Conservation (phyloP, 2,329 filamentous ascomycete genomes). For the Pseudogymnoascus sp. region DNA sequence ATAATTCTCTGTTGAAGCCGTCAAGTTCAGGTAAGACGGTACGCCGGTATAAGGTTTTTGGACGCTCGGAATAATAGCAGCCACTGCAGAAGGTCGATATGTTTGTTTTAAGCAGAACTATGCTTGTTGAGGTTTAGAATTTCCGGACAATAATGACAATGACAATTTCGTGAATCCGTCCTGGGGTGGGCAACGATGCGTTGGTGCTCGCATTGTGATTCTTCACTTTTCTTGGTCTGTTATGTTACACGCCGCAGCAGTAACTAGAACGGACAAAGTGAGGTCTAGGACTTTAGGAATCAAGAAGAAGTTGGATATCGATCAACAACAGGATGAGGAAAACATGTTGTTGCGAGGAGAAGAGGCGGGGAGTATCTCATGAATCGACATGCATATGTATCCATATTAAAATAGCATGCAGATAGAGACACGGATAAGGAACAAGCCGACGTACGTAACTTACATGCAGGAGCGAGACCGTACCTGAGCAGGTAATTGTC, state of each 20-base stretch:
- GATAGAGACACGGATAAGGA: neutral
- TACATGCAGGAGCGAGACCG: constrained; percentile 2
- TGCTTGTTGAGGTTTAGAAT: neutral
- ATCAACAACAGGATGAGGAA: neutral
- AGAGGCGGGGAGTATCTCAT: neutral
- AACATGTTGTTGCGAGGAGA: constrained; percentile 2
- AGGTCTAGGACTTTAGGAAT: neutral
- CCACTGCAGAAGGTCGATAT: neutral
- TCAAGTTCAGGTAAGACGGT: neutral
- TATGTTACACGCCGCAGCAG: neutral
- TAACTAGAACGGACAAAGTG: neutral
- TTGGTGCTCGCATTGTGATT: neutral
- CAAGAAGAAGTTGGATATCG: neutral
- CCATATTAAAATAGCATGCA: neutral
- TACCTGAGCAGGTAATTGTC: neutral
- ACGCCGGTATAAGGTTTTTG: neutral
- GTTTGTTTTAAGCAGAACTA: neutral
- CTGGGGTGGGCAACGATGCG: neutral
- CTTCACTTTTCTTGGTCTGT: neutral
- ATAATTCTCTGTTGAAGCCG: neutral
- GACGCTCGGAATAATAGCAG: neutral
- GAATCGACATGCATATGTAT: neutral
- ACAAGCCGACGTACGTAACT: neutral
- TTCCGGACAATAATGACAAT: neutral
- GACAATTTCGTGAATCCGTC: neutral